These are phyloP conservation scores for Ailanthus altissimus DNA, from an alignment of 345 rosid species.

Conservation along the genomic window DNA sequence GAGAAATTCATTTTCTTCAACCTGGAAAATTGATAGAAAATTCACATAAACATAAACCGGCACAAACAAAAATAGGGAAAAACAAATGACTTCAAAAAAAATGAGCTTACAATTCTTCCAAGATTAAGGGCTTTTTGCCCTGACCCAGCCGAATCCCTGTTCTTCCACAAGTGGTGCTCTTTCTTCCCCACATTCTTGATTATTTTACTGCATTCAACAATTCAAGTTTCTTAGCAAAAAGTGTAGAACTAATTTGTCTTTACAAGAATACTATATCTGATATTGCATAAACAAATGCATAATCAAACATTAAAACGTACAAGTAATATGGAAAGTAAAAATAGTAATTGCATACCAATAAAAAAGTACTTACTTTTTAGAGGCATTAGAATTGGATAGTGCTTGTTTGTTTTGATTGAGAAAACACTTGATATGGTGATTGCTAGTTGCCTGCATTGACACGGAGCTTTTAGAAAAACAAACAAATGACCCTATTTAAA, in stretches of 20 bases:
- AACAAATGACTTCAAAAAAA: not conserved
- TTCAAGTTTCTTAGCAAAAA: slow-evolving; percentile 11
- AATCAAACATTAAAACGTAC: too few relatives aligned
- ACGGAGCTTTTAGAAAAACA: slow-evolving; percentile 6
- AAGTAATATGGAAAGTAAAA: too few relatives aligned
- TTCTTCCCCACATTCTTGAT: slow-evolving; percentile 47
- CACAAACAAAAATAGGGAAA: not conserved
- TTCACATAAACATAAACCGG: not conserved
- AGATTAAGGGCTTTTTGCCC: slow-evolving; percentile 77
- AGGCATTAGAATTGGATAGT: slow-evolving; percentile 24
- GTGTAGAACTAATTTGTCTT: slow-evolving; percentile 1
- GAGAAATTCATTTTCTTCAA: not conserved
- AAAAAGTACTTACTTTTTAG: slow-evolving; percentile 41
- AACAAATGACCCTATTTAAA: not conserved
- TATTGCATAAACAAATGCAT: too few relatives aligned
- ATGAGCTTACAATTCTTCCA: slow-evolving; percentile 58
- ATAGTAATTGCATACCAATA: not conserved
- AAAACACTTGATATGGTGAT: slow-evolving; percentile 33
- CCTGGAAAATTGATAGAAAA: not conserved
- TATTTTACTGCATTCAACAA: slow-evolving; percentile 38
- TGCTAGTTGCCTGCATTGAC: slow-evolving; percentile 18
- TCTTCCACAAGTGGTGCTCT: slow-evolving; percentile 80
- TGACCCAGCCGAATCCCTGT: slow-evolving; percentile 73
- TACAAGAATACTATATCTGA: not conserved
- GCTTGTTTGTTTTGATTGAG: slow-evolving; percentile 27